These are phyloP conservation scores for Fusarium veterinarium DNA, from an alignment of 2,329 filamentous ascomycete genomes.

Conservation along the genomic window DNA sequence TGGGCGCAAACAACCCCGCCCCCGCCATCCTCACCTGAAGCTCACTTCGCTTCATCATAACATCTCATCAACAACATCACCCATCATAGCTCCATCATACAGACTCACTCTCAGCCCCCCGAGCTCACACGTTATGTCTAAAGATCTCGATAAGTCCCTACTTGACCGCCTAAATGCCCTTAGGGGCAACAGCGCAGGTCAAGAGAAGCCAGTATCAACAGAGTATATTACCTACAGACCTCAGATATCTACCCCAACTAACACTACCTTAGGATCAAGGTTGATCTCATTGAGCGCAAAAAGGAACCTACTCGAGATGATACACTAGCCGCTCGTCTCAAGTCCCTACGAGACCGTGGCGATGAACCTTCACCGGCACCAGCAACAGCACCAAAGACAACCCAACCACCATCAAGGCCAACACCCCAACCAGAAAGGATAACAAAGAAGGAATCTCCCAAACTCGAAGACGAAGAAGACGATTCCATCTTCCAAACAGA, in stretches of 20 bases:
- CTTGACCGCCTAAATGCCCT: constrained; percentile 67
- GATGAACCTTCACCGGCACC: constrained; percentile 45
- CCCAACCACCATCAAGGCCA: not conserved
- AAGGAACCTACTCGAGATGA: constrained; percentile 61
- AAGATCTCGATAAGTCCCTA: constrained; percentile 59
- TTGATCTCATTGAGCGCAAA: constrained; percentile 56
- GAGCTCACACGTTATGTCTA: constrained; percentile 41
- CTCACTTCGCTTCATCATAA: constrained; percentile 13
- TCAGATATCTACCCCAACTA: not conserved
- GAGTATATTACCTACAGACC: constrained; percentile 52
- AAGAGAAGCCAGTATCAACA: constrained; percentile 49
- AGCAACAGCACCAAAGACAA: constrained; percentile 3
- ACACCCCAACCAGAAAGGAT: constrained; percentile 3
- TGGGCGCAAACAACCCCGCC: constrained; percentile 25
- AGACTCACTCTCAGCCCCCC: not conserved
- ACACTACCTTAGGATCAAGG: constrained; percentile 33
- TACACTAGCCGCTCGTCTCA: constrained; percentile 63
- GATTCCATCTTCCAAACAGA: constrained; percentile 59
- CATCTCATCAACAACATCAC: constrained; percentile 3
- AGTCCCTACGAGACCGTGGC: constrained; percentile 59
- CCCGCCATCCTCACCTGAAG: constrained; percentile 21
- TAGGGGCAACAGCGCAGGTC: constrained; percentile 51
- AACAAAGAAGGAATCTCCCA: not conserved
- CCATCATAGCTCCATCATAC: too few species aligned
- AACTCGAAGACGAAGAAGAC: constrained; percentile 49